Evolutionary conservation across 257 asterid genomes (phyloP).

Genomic region (Nemophila menziesii): DNA sequence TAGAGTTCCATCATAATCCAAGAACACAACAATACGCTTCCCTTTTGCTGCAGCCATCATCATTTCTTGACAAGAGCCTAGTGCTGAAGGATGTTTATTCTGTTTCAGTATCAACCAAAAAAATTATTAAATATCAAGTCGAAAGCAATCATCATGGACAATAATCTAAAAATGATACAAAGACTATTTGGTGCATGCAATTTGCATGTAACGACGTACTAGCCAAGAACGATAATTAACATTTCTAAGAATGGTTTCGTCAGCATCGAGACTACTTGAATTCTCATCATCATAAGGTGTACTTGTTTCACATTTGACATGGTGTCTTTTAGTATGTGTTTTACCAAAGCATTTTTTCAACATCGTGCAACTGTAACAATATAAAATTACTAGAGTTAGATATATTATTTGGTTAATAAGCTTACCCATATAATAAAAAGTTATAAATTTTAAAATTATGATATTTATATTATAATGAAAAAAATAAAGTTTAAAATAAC

Average conservation of each 20-base stretch:
- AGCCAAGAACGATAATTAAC: conserved; percentile 37
- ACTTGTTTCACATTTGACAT: conserved; percentile 4
- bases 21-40: conserved; percentile 55
- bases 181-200: too few relatives aligned
- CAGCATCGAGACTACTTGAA: not conserved
- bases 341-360: conserved; percentile 27
- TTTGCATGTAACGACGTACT: conserved; percentile 34
- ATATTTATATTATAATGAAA: too few relatives aligned
- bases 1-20: conserved; percentile 80
- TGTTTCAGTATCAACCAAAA: conserved; percentile 6
- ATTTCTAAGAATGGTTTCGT: conserved; percentile 4
- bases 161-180: too few relatives aligned
- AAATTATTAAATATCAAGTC: not conserved
- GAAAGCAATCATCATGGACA: not conserved
- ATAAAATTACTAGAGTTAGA: too few relatives aligned
- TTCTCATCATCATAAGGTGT: conserved; percentile 1
- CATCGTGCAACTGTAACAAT: too few relatives aligned
- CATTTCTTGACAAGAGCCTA: conserved; percentile 29
- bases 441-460: too few relatives aligned
- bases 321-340: conserved; percentile 10
- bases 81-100: conserved; percentile 57
- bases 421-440: too few relatives aligned
- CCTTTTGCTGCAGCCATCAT: conserved; percentile 19
- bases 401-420: too few relatives aligned
- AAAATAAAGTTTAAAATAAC: too few relatives aligned